Percentiles rank a stretch among this genome's conserved stretches.
Conservation (phyloP, 257 asterid species). For the Solanum lycopersicoides region DNA sequence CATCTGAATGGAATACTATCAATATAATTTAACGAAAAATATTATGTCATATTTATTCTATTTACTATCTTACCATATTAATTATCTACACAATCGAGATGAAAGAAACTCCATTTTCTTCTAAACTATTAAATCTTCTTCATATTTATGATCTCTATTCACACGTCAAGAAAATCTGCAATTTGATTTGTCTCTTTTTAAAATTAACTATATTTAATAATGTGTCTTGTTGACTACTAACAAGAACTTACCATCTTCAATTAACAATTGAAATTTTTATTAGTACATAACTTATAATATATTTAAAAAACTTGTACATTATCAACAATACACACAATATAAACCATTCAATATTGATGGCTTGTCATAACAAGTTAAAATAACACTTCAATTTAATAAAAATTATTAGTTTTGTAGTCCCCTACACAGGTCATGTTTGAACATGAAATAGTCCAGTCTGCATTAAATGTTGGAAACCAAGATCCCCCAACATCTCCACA, state of each 20-base stretch:
- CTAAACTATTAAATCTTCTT: background rate
- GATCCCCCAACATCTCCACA: slow-evolving; percentile 47
- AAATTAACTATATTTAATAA: background rate
- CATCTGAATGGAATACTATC: background rate
- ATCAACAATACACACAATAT: background rate
- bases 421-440: slow-evolving; percentile 31
- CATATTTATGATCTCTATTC: background rate
- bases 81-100: background rate
- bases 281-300: background rate
- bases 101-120: background rate
- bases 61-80: background rate
- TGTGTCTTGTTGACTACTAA: background rate
- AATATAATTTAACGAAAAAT: background rate
- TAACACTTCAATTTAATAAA: background rate
- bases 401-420: slow-evolving; percentile 19
- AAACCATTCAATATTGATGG: slow-evolving; percentile 6
- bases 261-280: background rate
- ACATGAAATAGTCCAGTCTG: slow-evolving; percentile 33
- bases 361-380: slow-evolving; percentile 10
- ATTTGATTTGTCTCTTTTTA: background rate
- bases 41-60: background rate
- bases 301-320: background rate
- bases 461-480: slow-evolving; percentile 33
- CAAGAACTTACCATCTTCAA: background rate
- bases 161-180: background rate